Conservation (phyloP, 75 land plant species). For the Gnetum montanum region DNA sequence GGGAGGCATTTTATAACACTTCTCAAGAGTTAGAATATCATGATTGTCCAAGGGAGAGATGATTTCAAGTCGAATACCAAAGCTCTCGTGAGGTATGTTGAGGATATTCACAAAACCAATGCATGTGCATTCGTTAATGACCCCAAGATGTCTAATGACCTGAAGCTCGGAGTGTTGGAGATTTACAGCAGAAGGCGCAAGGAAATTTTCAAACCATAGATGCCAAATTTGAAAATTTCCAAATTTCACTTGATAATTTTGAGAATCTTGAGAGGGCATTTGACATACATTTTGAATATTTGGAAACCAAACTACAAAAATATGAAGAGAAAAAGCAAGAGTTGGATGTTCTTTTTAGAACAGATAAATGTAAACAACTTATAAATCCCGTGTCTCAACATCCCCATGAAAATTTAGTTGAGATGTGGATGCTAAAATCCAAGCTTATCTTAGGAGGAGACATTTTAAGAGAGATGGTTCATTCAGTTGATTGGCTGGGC, state of each 20-base stretch:
- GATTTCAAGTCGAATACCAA: not conserved
- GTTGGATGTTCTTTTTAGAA: not conserved
- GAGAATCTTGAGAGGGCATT: not conserved
- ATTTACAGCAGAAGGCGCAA: not conserved
- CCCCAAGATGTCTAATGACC: not conserved
- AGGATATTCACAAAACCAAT: not conserved
- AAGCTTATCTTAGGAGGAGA: not conserved
- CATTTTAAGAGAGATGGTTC: not conserved
- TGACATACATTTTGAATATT: not conserved
- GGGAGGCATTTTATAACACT: slow-evolving; percentile 5
- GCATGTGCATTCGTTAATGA: not conserved
- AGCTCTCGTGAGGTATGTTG: not conserved
- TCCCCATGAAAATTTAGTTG: too few species aligned
- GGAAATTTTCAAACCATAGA: not conserved
- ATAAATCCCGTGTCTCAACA: not conserved
- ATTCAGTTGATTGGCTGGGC: not conserved
- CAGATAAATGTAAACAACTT: not conserved
- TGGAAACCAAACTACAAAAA: not conserved
- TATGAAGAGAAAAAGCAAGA: not conserved
- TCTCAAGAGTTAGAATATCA: not conserved
- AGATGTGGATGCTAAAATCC: not conserved
- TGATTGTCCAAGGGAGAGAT: not conserved
- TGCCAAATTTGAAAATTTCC: not conserved
- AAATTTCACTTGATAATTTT: slow-evolving; percentile 1
- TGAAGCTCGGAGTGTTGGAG: not conserved